Evolutionary conservation across 768 basidiomycete species (phyloP), one percentile per base, ranked within the genome.

Genomic region (Coprinopsis marcescibilis): DNA sequence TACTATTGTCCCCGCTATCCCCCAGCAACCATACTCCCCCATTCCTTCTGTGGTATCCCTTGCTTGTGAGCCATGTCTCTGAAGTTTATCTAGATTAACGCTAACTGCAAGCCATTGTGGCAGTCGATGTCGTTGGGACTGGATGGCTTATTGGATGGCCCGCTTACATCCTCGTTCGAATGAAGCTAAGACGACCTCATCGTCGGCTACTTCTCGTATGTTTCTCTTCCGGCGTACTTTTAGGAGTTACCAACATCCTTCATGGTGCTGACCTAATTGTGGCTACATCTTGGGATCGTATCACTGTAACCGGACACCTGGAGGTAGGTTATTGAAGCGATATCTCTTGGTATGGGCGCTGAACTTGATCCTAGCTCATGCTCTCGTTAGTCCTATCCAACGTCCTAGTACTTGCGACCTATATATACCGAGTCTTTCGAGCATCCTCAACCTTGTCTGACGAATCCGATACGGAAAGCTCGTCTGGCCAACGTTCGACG

Each of bases 61-160:
- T 11, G 21, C n/a, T 30, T 19, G 41, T 43, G 19, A 4, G 41
- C 19, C n/a, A 5, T 30, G n/a, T 40, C 11, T 24, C 41, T n/a
- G 24, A 13, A 27, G 5, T 19, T 4, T 19, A n/a, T 27, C 10
- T 32, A n/a, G 10, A 32, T 30, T 27, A 13, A n/a, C 19, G n/a
- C 4, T 8, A 10, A 37, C 8, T 10, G 19, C 11, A 10, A 17
- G 7, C 15, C 27, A 4, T 43, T 17, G 5, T 8, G 11, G 4
- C 17, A 43, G 41, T 27, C 8, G 26, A 43, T 17, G 41, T 43
- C 10, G 4, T 30, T 27, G 8, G 26, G 30, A 43, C 41, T 4
- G 12, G 14, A 4, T 43, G 41, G 41, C 41, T 43, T 10, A 27
- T 43, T n/a, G 41, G 41, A n/a, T 43, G 41, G 41, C 41, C 41